Conservation (phyloP, 1,139 yeast species). For the Yamadazyma conglobata region DNA sequence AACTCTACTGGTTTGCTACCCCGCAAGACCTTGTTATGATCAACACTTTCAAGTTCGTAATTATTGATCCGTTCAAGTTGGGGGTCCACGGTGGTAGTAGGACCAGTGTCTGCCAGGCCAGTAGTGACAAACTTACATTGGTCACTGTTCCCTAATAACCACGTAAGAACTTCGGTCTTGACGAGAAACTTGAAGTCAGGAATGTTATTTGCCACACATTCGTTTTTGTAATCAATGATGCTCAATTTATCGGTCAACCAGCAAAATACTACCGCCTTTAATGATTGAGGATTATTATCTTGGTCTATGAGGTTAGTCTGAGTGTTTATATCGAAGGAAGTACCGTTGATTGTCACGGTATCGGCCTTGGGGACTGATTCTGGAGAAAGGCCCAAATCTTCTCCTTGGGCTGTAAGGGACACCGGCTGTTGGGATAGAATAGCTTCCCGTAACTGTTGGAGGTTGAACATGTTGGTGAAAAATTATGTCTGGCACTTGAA, state of each 20-base stretch:
- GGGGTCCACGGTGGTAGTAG: conserved; percentile 38
- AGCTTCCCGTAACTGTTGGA: conserved; percentile 9
- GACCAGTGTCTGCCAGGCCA: conserved; percentile 1
- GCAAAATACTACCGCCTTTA: conserved; percentile 70
- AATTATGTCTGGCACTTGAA: too few species aligned
- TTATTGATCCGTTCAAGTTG: conserved; percentile 50
- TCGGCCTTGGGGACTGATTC: conserved; percentile 36
- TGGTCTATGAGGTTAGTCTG: conserved; percentile 53
- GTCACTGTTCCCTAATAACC: conserved; percentile 69
- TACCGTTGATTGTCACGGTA: conserved; percentile 29
- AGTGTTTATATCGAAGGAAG: conserved; percentile 32
- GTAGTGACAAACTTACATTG: conserved; percentile 46
- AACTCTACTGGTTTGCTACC: conserved; percentile 77
- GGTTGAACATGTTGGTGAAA: conserved; percentile 8
- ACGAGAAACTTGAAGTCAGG: conserved; percentile 79
- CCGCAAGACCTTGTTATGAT: conserved; percentile 77
- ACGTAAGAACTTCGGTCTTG: conserved; percentile 77
- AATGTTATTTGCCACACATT: conserved; percentile 62
- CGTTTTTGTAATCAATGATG: conserved; percentile 78
- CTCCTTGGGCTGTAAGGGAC: conserved; percentile 12
- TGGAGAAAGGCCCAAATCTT: conserved; percentile 10
- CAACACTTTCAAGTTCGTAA: conserved; percentile 65
- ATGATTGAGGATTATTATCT: conserved; percentile 48
- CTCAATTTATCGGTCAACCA: conserved; percentile 75
- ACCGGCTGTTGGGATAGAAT: conserved; percentile 18